Evolutionary conservation across 1,284 basidiomycete genomes (phyloP).

Genomic region (Rhodotorula sp.): DNA sequence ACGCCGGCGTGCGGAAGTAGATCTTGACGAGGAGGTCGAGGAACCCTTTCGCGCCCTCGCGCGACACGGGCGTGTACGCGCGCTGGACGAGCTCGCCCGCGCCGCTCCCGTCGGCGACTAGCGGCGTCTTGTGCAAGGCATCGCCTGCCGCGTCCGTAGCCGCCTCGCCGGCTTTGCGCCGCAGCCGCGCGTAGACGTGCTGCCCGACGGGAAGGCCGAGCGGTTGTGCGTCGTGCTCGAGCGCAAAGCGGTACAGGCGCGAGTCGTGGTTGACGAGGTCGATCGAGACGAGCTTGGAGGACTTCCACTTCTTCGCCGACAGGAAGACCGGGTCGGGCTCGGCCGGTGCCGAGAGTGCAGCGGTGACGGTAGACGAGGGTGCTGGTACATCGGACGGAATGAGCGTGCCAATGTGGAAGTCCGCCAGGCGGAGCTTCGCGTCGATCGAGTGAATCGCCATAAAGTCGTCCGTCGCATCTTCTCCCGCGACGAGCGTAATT

Average conservation of each 20-base stretch:
- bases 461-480: slow-evolving; percentile 68
- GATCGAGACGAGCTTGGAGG: slow-evolving; percentile 55
- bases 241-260: slow-evolving; percentile 60
- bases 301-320: slow-evolving; percentile 60
- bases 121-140: no score
- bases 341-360: not conserved
- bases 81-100: slow-evolving; percentile 60
- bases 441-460: slow-evolving; percentile 60
- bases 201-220: slow-evolving; percentile 67
- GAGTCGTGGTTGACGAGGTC: slow-evolving; percentile 58
- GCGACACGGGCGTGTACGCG: slow-evolving; percentile 66
- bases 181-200: slow-evolving; percentile 62
- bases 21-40: slow-evolving; percentile 64
- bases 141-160: slow-evolving; percentile 6
- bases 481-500: slow-evolving; percentile 63
- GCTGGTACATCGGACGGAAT: slow-evolving; percentile 23
- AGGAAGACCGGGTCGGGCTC: slow-evolving; percentile 55
- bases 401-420: slow-evolving; percentile 58
- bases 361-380: slow-evolving; percentile 21
- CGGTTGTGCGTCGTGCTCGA: slow-evolving; percentile 55
- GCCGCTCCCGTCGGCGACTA: not conserved
- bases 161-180: slow-evolving; percentile 50
- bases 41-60: slow-evolving; percentile 55
- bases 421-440: slow-evolving; percentile 35
- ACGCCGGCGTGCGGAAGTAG: slow-evolving; percentile 56